Conservation (phyloP, 73 alveolate genomes). For the Tetrahymena borealis region DNA sequence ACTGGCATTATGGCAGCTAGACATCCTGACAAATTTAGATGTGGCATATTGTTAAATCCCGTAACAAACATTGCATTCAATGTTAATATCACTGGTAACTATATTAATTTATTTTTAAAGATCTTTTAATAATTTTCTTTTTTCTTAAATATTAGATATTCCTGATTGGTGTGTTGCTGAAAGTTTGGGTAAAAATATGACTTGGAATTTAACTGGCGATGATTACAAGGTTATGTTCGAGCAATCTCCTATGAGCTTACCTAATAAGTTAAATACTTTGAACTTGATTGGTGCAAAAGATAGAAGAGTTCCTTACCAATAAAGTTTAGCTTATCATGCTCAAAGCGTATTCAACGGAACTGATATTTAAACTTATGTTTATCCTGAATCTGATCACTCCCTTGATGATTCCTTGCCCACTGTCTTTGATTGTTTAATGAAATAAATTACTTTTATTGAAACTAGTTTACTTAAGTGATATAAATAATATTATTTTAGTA, state of each 20-base stretch:
- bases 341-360: constrained; percentile 15
- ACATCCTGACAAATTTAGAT: constrained; percentile 7
- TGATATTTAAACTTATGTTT: constrained; percentile 26
- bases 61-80: constrained; percentile 25
- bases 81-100: constrained; percentile 24
- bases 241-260: constrained; percentile 14
- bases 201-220: constrained; percentile 33
- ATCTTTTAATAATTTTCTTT: too few relatives aligned
- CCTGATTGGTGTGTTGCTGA: constrained; percentile 39
- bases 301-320: constrained; percentile 34
- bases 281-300: constrained; percentile 25
- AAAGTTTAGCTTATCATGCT: constrained; percentile 22
- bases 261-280: constrained; percentile 15
- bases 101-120: too few relatives aligned
- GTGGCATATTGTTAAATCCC: constrained; percentile 24
- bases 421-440: not conserved
- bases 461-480: not conserved
- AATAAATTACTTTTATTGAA: not conserved
- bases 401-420: constrained; percentile 20
- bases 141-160: not conserved
- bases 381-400: constrained; percentile 33
- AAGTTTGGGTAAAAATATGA: not conserved
- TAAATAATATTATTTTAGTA: not conserved
- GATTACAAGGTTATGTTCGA: constrained; percentile 24
- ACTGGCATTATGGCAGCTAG: constrained; percentile 25